Evolutionary conservation across 164 flowering plant species (phyloP), one percentile per base, ranked within the genome.

Genomic region (Warburgia ugandensis): DNA sequence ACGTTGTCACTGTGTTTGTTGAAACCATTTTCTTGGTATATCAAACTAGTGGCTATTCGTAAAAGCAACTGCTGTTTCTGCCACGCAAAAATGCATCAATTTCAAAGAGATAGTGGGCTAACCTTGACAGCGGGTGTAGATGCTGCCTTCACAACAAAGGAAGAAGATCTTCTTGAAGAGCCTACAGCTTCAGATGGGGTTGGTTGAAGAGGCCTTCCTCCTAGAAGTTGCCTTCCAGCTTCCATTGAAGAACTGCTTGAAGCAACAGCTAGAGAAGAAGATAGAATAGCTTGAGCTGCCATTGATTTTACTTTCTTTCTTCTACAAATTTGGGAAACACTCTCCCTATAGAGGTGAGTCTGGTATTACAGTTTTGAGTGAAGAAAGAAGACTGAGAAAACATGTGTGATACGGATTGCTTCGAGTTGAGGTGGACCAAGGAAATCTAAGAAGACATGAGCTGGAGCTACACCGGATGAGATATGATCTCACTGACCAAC

Each of bases 81-180:
- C n/a, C n/a, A n/a, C n/a, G n/a, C n/a, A n/a, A n/a, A n/a, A n/a
- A n/a, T n/a, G n/a, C n/a, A n/a, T n/a, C n/a, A n/a, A n/a, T n/a
- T n/a, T n/a, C 29, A 22, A 3, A 21, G 35, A 31, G 20, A n/a
- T n/a, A 40, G 31, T 11, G 48, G 2, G 44, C 31, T 40, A 38
- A 84, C 95, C 96, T 81, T 84, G 25, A 79, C 92, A 29, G 92
- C 92, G 14, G 97, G 96, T 51, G 94, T 77, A 13, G 96, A 47
- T 44, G 92, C 72, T 3, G 96, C 94, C 59, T 64, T 77, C 21
- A 84, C 88, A 36, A 83, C 74, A 51, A 78, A 83, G n/a, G n/a
- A n/a, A 19, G 92, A 77, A 35, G 64, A 66, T 60, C 57, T 80
- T 57, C 75, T 73, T 31, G 69, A 41, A 4, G 75, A 60, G 8